These are phyloP conservation scores for Aureobasidium leucospermi DNA, from an alignment of 2,329 filamentous ascomycete genomes.

Conservation along the genomic window DNA sequence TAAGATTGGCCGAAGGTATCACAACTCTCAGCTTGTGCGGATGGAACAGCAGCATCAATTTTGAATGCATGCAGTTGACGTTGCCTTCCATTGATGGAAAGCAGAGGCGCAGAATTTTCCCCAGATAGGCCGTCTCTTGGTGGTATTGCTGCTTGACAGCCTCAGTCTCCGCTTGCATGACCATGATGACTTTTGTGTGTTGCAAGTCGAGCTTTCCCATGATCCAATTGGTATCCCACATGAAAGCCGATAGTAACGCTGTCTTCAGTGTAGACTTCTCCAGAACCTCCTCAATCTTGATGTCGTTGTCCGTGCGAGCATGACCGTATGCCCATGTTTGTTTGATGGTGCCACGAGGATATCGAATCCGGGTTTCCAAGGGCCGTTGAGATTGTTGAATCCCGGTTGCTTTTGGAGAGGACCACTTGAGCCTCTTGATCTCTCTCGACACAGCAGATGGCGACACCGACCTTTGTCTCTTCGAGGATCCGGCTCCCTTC, in stretches of 20 bases:
- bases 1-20: conserved; percentile 80
- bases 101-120: conserved; percentile 52
- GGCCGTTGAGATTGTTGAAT: too few species aligned
- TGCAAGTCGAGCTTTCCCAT: conserved; percentile 50
- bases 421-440: conserved; percentile 4
- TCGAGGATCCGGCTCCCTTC: neutral
- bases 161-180: conserved; percentile 51
- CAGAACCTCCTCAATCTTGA: conserved; percentile 81
- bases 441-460: conserved; percentile 23
- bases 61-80: conserved; percentile 81
- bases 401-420: too few species aligned
- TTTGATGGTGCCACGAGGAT: conserved; percentile 61
- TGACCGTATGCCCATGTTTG: conserved; percentile 69
- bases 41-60: conserved; percentile 84
- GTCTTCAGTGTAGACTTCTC: conserved; percentile 64
- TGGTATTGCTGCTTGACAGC: conserved; percentile 29
- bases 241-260: conserved; percentile 78
- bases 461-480: conserved; percentile 48
- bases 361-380: conserved; percentile 28
- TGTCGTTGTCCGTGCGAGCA: conserved; percentile 58
- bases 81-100: conserved; percentile 74
- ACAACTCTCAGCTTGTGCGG: conserved; percentile 66
- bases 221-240: conserved; percentile 78
- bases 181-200: conserved; percentile 44
- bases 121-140: conserved; percentile 22